Evolutionary conservation across 106 monocot species (phyloP).

Genomic region (Allium sativum): DNA sequence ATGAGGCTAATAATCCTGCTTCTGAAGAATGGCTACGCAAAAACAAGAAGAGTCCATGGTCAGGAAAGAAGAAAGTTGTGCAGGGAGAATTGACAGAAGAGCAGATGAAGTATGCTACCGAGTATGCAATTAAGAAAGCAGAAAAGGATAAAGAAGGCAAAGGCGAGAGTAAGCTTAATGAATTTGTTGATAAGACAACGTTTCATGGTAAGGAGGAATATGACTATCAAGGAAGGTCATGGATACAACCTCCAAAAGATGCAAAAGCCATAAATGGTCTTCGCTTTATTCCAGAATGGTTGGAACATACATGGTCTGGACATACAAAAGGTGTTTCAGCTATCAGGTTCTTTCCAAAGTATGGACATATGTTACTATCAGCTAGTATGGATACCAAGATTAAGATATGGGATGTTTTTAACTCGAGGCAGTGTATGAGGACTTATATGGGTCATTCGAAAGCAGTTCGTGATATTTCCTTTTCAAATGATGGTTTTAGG

Average conservation of each 20-base stretch:
- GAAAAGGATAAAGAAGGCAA: constrained; percentile 51
- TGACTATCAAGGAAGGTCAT: constrained; percentile 90
- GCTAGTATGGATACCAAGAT: constrained; percentile 92
- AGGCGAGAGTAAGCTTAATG: constrained; percentile 13
- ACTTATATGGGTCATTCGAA: constrained; percentile 99
- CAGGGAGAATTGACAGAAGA: constrained; percentile 86
- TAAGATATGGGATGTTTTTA: constrained; percentile 97
- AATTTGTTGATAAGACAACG: constrained; percentile 66
- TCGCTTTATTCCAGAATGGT: constrained; percentile 88
- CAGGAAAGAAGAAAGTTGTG: constrained; percentile 56
- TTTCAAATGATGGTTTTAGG: constrained; percentile 82
- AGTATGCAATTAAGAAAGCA: constrained; percentile 90
- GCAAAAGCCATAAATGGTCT: constrained; percentile 74
- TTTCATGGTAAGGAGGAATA: constrained; percentile 95
- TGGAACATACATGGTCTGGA: constrained; percentile 86
- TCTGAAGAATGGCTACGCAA: constrained; percentile 80
- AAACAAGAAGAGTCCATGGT: constrained; percentile 78
- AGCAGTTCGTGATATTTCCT: constrained; percentile 84
- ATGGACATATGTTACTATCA: constrained; percentile 77
- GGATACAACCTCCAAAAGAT: constrained; percentile 87
- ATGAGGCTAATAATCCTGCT: constrained; percentile 50
- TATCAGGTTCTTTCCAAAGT: constrained; percentile 83
- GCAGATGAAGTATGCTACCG: constrained; percentile 95
- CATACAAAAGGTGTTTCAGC: constrained; percentile 88
- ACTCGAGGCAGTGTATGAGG: constrained; percentile 89